Base-by-base conservation (phyloP, 495 filamentous ascomycete genomes). In the Clohesyomyces aquaticus region DNA sequence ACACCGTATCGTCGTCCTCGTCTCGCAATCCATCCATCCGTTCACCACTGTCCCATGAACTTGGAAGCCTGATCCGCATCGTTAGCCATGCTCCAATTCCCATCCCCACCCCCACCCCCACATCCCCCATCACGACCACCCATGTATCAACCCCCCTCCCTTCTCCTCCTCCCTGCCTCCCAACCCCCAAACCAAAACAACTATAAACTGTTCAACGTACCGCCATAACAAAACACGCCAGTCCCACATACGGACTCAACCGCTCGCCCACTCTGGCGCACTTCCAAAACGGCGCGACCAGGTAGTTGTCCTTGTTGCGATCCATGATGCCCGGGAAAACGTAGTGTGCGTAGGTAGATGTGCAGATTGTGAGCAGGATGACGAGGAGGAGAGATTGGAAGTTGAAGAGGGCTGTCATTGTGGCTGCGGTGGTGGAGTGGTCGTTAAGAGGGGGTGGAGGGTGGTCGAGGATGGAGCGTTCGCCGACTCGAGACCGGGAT, bases 361-460 rank as follows among this genome's bases (percentile, higher is more conserved):
- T 97, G 80, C 94, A 98, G 72, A 98, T 94, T 63, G 93, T 84
- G 69, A 98, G 89, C 46, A 98, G 86, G 70, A 98, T 87, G 70
- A 96, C 91, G 67, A 97, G 84, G 43, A 98, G 83, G 59, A 97
- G 86, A 54, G 90, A 60, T 57, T 67, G 90, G 82, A 98, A 96
- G 78, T 98, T 96, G 86, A 98, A 98, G 65, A 98, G 87, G 27
- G 95, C 94, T 64, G 93, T 88, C 94, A n/a, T n/a, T n/a, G n/a
- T n/a, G n/a, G n/a, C n/a, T n/a, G n/a, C n/a, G n/a, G n/a, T n/a
- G n/a, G n/a, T n/a, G 35, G 35, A 35, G 43, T 45, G 2, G 54
- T 63, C 59, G 51, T 59, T 25, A 35, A 19, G 46, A 19, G 19
- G 21, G 56, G 55, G 22, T 32, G 51, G 52, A 2, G 29, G 25